Evolutionary conservation across 2,329 filamentous ascomycete genomes (phyloP).

Genomic region (Penicillium sp.): DNA sequence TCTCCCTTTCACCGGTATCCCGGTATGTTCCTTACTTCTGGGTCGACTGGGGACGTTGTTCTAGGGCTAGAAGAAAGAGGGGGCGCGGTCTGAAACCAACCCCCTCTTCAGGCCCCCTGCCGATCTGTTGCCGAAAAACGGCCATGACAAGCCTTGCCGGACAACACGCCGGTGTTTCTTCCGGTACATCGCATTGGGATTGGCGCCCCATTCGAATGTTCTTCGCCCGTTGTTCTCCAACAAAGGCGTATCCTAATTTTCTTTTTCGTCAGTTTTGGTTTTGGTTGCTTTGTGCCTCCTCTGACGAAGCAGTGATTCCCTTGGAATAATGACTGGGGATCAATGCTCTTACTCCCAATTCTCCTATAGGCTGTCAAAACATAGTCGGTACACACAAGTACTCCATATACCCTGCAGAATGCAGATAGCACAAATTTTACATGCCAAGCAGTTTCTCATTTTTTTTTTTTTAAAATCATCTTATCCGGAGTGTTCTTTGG

Average conservation of each 20-base stretch:
- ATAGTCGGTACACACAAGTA: neutral
- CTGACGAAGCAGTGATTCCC: neutral
- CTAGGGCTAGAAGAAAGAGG: constrained; percentile 7
- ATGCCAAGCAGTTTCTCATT: neutral
- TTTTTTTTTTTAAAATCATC: neutral
- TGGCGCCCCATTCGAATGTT: neutral
- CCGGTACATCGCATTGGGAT: neutral
- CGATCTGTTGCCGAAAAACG: constrained; percentile 5
- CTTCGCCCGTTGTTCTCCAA: neutral
- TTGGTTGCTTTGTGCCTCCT: neutral
- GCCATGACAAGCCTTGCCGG: constrained; percentile 14
- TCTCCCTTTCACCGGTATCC: neutral
- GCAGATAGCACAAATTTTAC: neutral
- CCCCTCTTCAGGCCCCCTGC: constrained; percentile 6
- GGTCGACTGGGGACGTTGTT: neutral
- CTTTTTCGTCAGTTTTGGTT: neutral
- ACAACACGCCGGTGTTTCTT: constrained; percentile 12
- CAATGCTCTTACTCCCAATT: neutral
- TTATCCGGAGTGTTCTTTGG: neutral
- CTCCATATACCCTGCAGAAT: neutral
- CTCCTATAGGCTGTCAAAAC: constrained; percentile 1
- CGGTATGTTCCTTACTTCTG: constrained; percentile 2
- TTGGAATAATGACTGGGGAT: neutral
- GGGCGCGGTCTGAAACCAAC: constrained; percentile 1
- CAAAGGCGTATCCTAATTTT: neutral